phyloP scores from a whole-genome alignment of 192 early-diverging fungal species.

The Podila epicladia region DNA sequence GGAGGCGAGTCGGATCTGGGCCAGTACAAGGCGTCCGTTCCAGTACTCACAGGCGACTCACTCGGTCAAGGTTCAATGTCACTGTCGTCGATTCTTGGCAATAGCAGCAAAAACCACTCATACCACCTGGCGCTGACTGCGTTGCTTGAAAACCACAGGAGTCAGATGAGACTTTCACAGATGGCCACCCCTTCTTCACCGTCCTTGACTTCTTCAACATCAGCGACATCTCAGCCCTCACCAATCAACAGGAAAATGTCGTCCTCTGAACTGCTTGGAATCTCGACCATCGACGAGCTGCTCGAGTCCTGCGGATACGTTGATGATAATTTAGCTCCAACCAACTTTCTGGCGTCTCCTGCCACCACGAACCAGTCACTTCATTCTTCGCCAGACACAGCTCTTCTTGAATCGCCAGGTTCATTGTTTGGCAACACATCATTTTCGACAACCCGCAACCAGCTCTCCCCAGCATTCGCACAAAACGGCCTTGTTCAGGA shows the following conservation, averaged over 20 bases:
- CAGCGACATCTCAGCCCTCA: not conserved
- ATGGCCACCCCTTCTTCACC: not conserved
- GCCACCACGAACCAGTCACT: conserved; percentile 9
- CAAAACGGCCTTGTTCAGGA: conserved; percentile 13
- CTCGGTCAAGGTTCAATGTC: conserved; percentile 11
- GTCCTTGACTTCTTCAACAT: not conserved
- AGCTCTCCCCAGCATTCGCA: not conserved
- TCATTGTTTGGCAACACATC: not conserved
- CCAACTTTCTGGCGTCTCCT: conserved; percentile 13
- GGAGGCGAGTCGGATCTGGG: conserved; percentile 6
- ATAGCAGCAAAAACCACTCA: not conserved
- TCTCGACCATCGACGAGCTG: conserved; percentile 31
- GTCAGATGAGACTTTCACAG: conserved; percentile 13
- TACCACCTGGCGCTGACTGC: conserved; percentile 33
- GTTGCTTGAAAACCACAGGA: conserved; percentile 33
- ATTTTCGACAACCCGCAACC: not conserved
- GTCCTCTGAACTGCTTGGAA: conserved; percentile 29
- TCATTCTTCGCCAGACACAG: conserved; percentile 11
- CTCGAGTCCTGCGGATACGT: conserved; percentile 33
- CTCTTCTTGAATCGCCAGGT: not conserved
- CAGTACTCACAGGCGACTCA: conserved; percentile 19
- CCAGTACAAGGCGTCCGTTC: conserved; percentile 20
- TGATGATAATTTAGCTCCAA: conserved; percentile 1
- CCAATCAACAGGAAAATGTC: conserved; percentile 13
- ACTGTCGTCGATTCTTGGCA: conserved; percentile 15